Evolutionary conservation across 1,284 basidiomycete species (phyloP), one percentile per base, ranked within the genome.

Genomic region (Trichosporon sp.): DNA sequence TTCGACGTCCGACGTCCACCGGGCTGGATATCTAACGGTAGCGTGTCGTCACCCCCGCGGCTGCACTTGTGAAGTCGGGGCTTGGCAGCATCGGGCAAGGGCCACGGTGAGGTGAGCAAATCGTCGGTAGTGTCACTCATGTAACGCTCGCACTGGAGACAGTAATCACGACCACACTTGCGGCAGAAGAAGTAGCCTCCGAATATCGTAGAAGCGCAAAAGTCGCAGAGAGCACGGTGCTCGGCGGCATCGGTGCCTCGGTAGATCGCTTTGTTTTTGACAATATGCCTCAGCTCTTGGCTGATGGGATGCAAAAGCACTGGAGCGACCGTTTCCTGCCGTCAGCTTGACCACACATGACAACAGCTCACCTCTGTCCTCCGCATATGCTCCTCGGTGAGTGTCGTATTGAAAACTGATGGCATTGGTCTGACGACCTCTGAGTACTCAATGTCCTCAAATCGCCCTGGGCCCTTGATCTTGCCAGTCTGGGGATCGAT

Each of bases 161-260:
- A 97, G 16, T 90, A 88, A 78, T 96, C 95, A 14, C 91, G 87
- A 1, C 92, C 94, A 76, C 94, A 97, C n/a, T 85, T 76, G 9
- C 86, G 84, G 78, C 94, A 97, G 84, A 94, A 89, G 86, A 89
- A 96, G 64, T 87, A 90, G 63, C 88, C 88, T 6, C 89, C 89
- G 77, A 96, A 95, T 65, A 97, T 87, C 14, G 91, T 92, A 3
- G 92, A 93, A 81, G 90, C 89, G 78, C 95, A 97, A 2, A 89
- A 92, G 79, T 97, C 92, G 75, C 91, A 95, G 44, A 88, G 91
- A 14, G 87, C 87, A 37, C 91, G 86, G 63, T 90, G 87, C 65
- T 89, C 68, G 2, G 75, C 89, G 44, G 86, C 86, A 73, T 93
- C 91, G 54, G 88, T 82, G 4, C 86, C 85, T 44, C 92, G 83